A percentile compares a stretch with the other conserved stretches of the same genome.
phyloP scores from a whole-genome alignment of 371 early-diverging fungal genomes.

The Dichotomocladium elegans region DNA sequence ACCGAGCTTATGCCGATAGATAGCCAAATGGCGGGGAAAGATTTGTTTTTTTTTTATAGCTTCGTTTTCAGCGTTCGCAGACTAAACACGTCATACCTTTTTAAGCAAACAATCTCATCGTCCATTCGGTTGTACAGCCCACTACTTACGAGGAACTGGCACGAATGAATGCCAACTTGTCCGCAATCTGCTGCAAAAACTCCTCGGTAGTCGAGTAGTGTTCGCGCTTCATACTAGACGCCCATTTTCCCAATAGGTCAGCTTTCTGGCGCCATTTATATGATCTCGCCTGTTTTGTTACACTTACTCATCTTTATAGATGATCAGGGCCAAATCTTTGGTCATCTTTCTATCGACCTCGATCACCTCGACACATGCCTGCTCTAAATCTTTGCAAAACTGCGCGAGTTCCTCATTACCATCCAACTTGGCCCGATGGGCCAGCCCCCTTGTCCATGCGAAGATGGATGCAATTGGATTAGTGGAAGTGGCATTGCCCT shows the following conservation, averaged over 20 bases:
- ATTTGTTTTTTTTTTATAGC: too few species aligned
- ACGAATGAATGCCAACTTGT: constrained; percentile 58
- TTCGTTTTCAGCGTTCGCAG: too few species aligned
- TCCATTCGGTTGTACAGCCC: too few species aligned
- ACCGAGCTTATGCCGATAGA: too few species aligned
- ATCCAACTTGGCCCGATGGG: constrained; percentile 93
- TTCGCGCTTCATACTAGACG: constrained; percentile 53
- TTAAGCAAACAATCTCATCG: too few species aligned
- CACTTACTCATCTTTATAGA: constrained; percentile 78
- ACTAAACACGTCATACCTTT: too few species aligned
- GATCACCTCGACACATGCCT: constrained; percentile 86
- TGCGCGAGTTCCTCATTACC: constrained; percentile 67
- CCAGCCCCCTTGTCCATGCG: constrained; percentile 96
- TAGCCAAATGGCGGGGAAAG: too few species aligned
- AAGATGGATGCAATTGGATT: constrained; percentile 97
- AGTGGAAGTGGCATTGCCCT: constrained; percentile 82
- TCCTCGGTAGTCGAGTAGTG: constrained; percentile 78
- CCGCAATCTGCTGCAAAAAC: constrained; percentile 73
- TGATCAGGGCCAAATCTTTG: constrained; percentile 93
- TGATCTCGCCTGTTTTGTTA: too few species aligned
- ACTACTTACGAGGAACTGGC: constrained; percentile 11
- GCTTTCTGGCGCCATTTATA: too few species aligned
- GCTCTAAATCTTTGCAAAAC: constrained; percentile 82
- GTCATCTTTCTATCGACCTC: constrained; percentile 87
- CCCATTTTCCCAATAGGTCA: too few species aligned